Conservation (phyloP, 1,284 basidiomycete species). For the Abortiporus biennis region DNA sequence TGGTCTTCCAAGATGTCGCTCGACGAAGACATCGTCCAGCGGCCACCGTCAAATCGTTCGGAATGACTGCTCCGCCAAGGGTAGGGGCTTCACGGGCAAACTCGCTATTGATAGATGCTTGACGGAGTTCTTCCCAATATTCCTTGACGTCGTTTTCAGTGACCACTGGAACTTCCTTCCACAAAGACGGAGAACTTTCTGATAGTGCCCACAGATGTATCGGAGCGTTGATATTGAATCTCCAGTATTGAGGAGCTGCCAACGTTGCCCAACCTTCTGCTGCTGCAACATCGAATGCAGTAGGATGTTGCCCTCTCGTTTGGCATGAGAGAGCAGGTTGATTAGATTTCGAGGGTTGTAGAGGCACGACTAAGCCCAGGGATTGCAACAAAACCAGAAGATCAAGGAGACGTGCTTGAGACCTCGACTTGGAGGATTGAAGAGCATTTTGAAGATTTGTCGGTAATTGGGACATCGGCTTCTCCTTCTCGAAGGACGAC, state of each 20-base stretch:
- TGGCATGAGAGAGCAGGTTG: slow-evolving; percentile 39
- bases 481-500: slow-evolving; percentile 39
- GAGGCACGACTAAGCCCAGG: slow-evolving; percentile 49
- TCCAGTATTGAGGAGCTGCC: slow-evolving; percentile 55
- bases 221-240: slow-evolving; percentile 45
- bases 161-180: slow-evolving; percentile 37
- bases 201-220: slow-evolving; percentile 53
- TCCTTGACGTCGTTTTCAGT: slow-evolving; percentile 31
- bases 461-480: slow-evolving; percentile 45
- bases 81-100: slow-evolving; percentile 9
- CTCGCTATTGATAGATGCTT: slow-evolving; percentile 8
- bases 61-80: slow-evolving; percentile 6
- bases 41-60: slow-evolving; percentile 8
- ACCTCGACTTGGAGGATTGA: slow-evolving; percentile 49
- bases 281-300: slow-evolving; percentile 38
- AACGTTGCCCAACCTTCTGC: too few relatives aligned
- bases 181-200: slow-evolving; percentile 46
- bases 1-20: slow-evolving; percentile 48
- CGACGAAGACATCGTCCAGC: slow-evolving; percentile 40
- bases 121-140: slow-evolving; percentile 51
- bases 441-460: slow-evolving; percentile 39
- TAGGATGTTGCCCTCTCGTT: slow-evolving; percentile 34
- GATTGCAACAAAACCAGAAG: slow-evolving; percentile 48
- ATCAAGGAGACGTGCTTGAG: slow-evolving; percentile 53
- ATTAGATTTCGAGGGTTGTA: slow-evolving; percentile 36